Conservation (phyloP, 140 eudicot genomes). For the Anethum foeniculum region DNA sequence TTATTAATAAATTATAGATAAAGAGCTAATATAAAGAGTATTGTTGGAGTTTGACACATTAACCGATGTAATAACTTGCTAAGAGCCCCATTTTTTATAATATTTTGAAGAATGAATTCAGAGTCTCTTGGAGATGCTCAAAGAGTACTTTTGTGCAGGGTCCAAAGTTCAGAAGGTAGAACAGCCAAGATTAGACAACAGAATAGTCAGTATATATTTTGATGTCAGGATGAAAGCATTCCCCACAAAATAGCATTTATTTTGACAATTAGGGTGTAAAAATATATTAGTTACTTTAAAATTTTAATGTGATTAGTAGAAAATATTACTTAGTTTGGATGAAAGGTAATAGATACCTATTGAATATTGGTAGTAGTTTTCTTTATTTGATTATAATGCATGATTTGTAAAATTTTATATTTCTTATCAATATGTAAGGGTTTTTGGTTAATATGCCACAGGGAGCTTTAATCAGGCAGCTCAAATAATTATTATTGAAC, state of each 20-base stretch:
- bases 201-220: not conserved
- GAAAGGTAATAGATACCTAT: not conserved
- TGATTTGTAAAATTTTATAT: not conserved
- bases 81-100: too few relatives aligned
- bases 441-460: too few relatives aligned
- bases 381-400: not conserved
- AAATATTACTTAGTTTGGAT: not conserved
- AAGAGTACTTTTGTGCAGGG: not conserved
- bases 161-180: not conserved
- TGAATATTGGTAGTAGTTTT: not conserved
- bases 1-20: too few relatives aligned
- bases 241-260: not conserved
- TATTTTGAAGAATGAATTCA: too few relatives aligned
- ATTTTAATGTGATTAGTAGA: too few relatives aligned
- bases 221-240: not conserved
- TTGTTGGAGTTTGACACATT: too few relatives aligned
- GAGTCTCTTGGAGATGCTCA: not conserved
- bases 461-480: not conserved
- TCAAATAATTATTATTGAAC: not conserved
- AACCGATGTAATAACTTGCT: too few relatives aligned
- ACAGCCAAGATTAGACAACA: not conserved
- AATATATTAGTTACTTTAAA: not conserved
- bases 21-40: too few relatives aligned
- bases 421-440: not conserved
- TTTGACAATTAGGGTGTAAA: not conserved